A percentile compares a stretch with the other conserved stretches of the same genome.
Evolutionary conservation across 257 asterid genomes (phyloP).

Genomic region (Solanum lycopersicoides): DNA sequence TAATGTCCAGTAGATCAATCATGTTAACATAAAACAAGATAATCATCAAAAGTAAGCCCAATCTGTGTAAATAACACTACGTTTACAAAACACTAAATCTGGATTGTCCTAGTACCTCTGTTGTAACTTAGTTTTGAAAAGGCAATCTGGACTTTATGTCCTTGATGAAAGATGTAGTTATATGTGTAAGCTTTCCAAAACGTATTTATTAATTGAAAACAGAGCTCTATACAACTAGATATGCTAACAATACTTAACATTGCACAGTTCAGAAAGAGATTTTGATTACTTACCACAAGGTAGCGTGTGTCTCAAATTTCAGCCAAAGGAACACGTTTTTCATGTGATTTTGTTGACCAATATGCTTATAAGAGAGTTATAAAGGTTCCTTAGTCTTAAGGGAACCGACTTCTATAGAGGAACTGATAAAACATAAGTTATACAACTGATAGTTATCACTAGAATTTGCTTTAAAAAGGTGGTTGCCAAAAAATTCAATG

Average conservation of each 20-base stretch:
- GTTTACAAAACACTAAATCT: no score
- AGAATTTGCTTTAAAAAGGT: background rate
- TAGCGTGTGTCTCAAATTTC: background rate
- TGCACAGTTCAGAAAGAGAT: background rate
- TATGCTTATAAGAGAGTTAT: background rate
- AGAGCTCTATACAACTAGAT: no score
- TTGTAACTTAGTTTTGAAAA: no score
- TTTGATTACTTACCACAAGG: background rate
- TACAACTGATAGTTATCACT: background rate
- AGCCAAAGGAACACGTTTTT: background rate
- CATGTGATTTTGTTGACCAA: background rate
- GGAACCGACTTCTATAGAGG: background rate
- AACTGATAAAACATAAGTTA: background rate
- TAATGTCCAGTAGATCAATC: no score
- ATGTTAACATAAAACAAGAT: no score
- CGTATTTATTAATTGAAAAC: no score
- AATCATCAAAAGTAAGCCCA: no score
- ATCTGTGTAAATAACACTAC: no score
- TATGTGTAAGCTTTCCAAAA: no score
- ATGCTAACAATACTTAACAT: background rate
- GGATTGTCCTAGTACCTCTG: no score
- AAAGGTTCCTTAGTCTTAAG: background rate
- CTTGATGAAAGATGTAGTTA: no score
- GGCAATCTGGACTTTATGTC: no score
- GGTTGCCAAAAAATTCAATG: background rate